Percentiles rank a stretch among this genome's conserved stretches.
Conservation (phyloP, 176 grass and related monocot species). For the Zea mays region DNA sequence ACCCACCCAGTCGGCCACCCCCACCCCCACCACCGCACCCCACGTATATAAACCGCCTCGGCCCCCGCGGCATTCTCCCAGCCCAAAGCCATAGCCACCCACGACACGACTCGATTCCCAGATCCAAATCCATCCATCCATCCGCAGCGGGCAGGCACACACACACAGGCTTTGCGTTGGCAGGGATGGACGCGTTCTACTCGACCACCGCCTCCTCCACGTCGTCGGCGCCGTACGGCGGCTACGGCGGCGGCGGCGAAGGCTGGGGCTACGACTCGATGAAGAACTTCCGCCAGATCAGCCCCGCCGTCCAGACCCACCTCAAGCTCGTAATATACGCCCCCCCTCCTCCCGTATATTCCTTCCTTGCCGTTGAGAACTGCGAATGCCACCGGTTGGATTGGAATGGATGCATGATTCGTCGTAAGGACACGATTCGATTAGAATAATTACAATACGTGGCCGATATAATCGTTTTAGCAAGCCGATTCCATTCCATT, state of each 20-base stretch:
- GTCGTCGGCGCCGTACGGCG: constrained; percentile 31
- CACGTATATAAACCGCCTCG: background rate
- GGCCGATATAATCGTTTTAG: too few species aligned
- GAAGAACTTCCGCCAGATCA: constrained; percentile 78
- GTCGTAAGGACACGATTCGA: too few species aligned
- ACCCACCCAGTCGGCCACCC: background rate
- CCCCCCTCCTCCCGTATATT: background rate
- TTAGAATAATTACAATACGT: background rate
- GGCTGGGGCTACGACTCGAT: constrained; percentile 56
- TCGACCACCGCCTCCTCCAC: background rate
- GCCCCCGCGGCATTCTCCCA: background rate
- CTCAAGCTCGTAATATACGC: constrained; percentile 66
- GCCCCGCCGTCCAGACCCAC: constrained; percentile 71
- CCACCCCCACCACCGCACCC: background rate
- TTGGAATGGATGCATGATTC: background rate
- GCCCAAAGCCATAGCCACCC: background rate
- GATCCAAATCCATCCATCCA: too few species aligned
- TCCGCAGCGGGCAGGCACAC: too few species aligned
- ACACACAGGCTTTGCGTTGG: background rate
- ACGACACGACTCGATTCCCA: background rate
- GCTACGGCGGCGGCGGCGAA: background rate
- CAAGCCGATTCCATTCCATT: background rate
- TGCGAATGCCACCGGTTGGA: background rate
- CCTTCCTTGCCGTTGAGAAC: background rate
- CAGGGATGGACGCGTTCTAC: constrained; percentile 64